Evolutionary conservation across 768 basidiomycete genomes (phyloP), one percentile per base, ranked within the genome.

Genomic region (Tricholoma sp.): DNA sequence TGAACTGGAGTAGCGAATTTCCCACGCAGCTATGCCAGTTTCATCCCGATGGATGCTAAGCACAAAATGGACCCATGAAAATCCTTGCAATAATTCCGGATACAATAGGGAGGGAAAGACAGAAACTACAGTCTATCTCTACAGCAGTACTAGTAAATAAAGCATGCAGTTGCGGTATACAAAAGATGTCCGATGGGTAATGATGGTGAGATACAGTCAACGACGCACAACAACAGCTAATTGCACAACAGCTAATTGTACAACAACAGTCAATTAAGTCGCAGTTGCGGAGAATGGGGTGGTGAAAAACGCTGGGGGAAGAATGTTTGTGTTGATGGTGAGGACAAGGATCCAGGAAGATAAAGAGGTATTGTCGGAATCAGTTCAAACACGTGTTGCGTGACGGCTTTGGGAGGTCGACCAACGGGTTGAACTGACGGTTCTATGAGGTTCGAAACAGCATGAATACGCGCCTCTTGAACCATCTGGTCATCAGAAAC

Each of bases 401-500:
- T 76, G 13, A 82, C 70, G 29, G 82, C 78, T 9, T 85, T 77
- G 28, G 69, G 63, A 24, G 67, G 63, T 50, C 73, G 66, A 11
- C 75, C 75, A 15, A 72, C 67, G 47, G 77, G 65, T 37, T 72
- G 76, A 4, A 68, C 61, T 0, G 80, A 74, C 12, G 69, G 63
- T 53, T 80, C 81, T 1, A 74, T 68, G 1, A 83, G 77, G 45
- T 85, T 87, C 84, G 91, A 89, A 31, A 94, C 91, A 6, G 85
- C 89, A 60, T 97, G 94, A 15, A 97, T 84, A 37, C 85, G 82
- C 2, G 92, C 84, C 57, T 95, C 93, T 63, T 90, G 90, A 36
- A 80, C 78, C 66, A 85, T 80, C 11, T 77, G 82, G 68, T 67
- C 89, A 71, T 72, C 70, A 24, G 64, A 59, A 29, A 67, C 65